phyloP scores from a whole-genome alignment of 352 stramenopile genomes.

The Phytophthora chlamydospora region DNA sequence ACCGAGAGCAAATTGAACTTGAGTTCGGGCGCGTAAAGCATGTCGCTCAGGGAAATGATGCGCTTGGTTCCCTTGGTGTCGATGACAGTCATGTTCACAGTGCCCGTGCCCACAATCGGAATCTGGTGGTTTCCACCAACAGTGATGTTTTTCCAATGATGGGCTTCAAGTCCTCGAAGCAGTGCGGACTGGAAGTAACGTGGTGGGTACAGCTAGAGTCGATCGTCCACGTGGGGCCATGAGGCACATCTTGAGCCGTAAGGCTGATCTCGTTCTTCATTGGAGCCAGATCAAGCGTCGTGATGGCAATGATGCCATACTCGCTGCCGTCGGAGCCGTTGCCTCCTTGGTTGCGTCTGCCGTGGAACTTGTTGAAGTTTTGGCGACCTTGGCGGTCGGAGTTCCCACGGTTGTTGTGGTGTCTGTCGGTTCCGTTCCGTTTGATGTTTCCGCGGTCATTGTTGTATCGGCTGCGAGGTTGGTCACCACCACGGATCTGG shows the following conservation, averaged over 20 bases:
- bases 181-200: slow-evolving; percentile 2
- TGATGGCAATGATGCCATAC: slow-evolving; percentile 22
- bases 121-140: slow-evolving; percentile 25
- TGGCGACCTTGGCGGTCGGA: not conserved
- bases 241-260: not conserved
- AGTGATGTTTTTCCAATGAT: slow-evolving; percentile 14
- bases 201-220: slow-evolving; percentile 24
- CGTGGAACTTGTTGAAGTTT: slow-evolving; percentile 10
- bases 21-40: slow-evolving; percentile 14
- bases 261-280: not conserved
- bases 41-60: slow-evolving; percentile 3
- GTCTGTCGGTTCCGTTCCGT: not conserved
- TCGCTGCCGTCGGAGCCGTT: not conserved
- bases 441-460: not conserved
- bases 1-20: slow-evolving; percentile 17
- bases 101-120: slow-evolving; percentile 4
- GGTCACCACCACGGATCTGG: slow-evolving; percentile 1
- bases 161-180: slow-evolving; percentile 9
- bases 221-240: slow-evolving; percentile 14
- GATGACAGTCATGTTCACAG: slow-evolving; percentile 12
- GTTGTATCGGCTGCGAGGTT: not conserved
- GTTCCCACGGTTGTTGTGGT: no score
- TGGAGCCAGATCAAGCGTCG: slow-evolving; percentile 9
- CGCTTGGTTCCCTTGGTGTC: slow-evolving; percentile 11
- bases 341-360: not conserved